Base-by-base conservation (phyloP, 179 eudicot species). In the Carnegiea gigantea region DNA sequence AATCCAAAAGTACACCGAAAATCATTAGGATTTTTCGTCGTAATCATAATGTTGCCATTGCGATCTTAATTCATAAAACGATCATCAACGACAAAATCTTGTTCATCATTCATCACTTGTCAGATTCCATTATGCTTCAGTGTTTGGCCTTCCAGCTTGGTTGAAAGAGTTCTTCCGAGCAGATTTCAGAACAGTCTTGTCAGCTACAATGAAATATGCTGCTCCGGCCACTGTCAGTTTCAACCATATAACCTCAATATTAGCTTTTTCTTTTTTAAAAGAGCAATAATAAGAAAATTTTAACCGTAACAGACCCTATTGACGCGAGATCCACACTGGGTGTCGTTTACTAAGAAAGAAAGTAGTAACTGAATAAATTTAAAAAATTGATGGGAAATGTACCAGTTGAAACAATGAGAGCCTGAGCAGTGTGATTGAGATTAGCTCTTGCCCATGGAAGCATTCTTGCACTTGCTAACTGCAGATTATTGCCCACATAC, bases 381-480 rank as follows among this genome's bases (percentile, higher is more conserved):
- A 28, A 15, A 57, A 57, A 57, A 57, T 57, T 57, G n/a, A 57
- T 57, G n/a, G 28, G 54, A n/a, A 3, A 49, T 43, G 70, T 82
- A 93, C 94, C 98, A 70, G 93, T 92, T 79, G 98, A 91, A 80
- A 95, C 85, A 2, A 95, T 92, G 86, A 93, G 97, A 84, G 97
- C 97, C 78, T 95, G 97, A 75, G 98, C 98, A 81, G 97, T 87
- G 75, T 83, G 97, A 64, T 93, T 95, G 76, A 95, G 98, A 82
- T 90, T 82, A 70, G 96, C 92, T 82, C 90, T 92, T 48, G 95
- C 98, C 98, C 98, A 93, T 73, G 98, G 91, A 70, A 93, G 77
- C 95, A 90, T 91, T 87, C 93, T 92, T 77, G 86, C 97, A 89
- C 92, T 93, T 70, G 98, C 93, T 76, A 93, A 20, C 97, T 92